A percentile compares a stretch with the other conserved stretches of the same genome.
Conservation (phyloP, 768 basidiomycete genomes). For the Lentinula aciculospora region DNA sequence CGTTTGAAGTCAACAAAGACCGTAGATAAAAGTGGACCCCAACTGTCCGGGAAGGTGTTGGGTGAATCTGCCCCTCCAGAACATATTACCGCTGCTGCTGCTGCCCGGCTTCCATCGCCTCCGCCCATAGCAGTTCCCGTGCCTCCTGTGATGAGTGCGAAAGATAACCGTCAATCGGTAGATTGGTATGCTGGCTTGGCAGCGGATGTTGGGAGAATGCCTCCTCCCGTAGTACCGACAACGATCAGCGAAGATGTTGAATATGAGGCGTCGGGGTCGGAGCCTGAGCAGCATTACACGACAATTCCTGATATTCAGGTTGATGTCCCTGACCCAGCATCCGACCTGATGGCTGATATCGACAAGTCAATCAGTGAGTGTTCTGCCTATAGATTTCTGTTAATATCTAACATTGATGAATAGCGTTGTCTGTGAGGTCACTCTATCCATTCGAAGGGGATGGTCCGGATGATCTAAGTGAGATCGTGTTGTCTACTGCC, state of each 20-base stretch:
- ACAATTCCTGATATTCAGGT: constrained; percentile 54
- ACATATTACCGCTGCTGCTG: constrained; percentile 52
- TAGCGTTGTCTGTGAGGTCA: constrained; percentile 74
- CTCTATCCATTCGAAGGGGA: constrained; percentile 85
- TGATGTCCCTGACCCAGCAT: constrained; percentile 31
- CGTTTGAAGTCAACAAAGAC: constrained; percentile 73
- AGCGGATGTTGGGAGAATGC: constrained; percentile 48
- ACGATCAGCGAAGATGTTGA: constrained; percentile 48
- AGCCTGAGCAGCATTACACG: constrained; percentile 13
- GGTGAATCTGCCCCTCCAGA: constrained; percentile 67
- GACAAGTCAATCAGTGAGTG: constrained; percentile 57
- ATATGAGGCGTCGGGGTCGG: constrained; percentile 30
- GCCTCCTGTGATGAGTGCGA: constrained; percentile 19
- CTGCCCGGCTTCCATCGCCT: constrained; percentile 38
- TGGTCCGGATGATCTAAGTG: constrained; percentile 83
- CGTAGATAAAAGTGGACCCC: constrained; percentile 72
- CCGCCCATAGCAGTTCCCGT: constrained; percentile 18
- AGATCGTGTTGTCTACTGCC: constrained; percentile 22
- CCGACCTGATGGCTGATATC: constrained; percentile 66
- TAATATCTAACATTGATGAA: background rate
- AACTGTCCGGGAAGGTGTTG: constrained; percentile 70
- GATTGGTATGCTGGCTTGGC: constrained; percentile 92
- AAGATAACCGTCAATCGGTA: constrained; percentile 67
- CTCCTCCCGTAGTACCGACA: constrained; percentile 38
- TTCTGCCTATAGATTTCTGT: background rate